A percentile compares a stretch with the other conserved stretches of the same genome.
These are phyloP conservation scores for Balansia obtecta DNA, from an alignment of 2,329 filamentous ascomycete species.

Conservation along the genomic window DNA sequence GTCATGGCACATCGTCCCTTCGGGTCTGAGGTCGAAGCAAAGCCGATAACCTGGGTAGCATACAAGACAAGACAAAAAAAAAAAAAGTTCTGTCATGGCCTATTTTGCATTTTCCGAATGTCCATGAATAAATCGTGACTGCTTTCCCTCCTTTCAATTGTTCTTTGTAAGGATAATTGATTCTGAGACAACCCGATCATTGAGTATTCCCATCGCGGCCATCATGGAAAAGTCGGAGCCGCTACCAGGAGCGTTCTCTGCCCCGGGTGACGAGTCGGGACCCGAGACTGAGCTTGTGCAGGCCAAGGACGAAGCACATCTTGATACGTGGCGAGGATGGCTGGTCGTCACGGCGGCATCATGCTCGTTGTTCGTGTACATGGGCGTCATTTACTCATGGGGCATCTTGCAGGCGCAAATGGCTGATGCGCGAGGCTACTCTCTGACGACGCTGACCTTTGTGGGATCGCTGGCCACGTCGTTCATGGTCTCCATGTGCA, in stretches of 20 bases:
- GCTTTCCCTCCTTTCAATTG: background rate
- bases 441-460: constrained; percentile 15
- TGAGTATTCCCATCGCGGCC: background rate
- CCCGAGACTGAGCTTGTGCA: constrained; percentile 7
- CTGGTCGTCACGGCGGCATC: constrained; percentile 15
- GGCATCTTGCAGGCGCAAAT: constrained; percentile 15
- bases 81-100: background rate
- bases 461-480: constrained; percentile 17
- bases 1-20: background rate
- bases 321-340: constrained; percentile 13
- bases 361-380: constrained; percentile 15
- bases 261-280: background rate
- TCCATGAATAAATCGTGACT: background rate
- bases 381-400: constrained; percentile 18
- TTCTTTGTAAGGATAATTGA: background rate
- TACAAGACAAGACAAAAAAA: background rate
- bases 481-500: constrained; percentile 16
- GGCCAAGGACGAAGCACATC: constrained; percentile 13
- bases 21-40: background rate
- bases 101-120: background rate
- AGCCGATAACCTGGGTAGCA: background rate
- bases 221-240: background rate
- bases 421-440: constrained; percentile 10
- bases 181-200: background rate
- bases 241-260: background rate